Percentiles rank a stretch among this genome's conserved stretches.
phyloP scores from a whole-genome alignment of 805 yeast species.

The Schwanniomyces sp. region DNA sequence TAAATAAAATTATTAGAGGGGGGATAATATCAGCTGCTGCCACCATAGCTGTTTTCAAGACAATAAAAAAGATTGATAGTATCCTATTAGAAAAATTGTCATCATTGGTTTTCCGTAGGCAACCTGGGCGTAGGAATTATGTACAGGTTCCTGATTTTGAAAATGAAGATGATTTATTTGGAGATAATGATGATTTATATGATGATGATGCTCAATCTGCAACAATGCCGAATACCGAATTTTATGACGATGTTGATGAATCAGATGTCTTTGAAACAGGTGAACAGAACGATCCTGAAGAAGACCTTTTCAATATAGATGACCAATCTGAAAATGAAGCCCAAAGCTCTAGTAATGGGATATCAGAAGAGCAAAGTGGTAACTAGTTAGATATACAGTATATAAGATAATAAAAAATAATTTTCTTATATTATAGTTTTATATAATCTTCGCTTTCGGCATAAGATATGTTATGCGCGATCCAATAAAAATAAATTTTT shows the following conservation, averaged over 20 bases:
- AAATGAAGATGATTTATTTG: constrained; percentile 42
- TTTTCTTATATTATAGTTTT: too few species aligned
- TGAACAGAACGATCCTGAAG: constrained; percentile 10
- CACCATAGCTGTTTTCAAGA: constrained; percentile 30
- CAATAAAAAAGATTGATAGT: constrained; percentile 32
- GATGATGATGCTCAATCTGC: constrained; percentile 39
- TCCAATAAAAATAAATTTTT: too few species aligned
- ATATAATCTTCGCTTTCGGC: too few species aligned
- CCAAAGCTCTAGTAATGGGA: too few species aligned
- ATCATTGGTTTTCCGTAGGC: constrained; percentile 30
- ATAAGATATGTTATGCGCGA: too few species aligned
- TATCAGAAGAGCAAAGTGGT: not conserved
- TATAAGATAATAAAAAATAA: not conserved
- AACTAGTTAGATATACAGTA: not conserved
- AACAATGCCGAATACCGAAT: constrained; percentile 14
- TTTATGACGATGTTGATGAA: constrained; percentile 10
- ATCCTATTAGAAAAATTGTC: constrained; percentile 30
- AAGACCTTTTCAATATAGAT: constrained; percentile 31
- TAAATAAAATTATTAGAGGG: constrained; percentile 57
- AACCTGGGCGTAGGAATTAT: constrained; percentile 40
- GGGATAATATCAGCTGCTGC: constrained; percentile 52
- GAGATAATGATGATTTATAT: constrained; percentile 38
- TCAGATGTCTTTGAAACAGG: not conserved
- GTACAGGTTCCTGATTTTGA: constrained; percentile 41
- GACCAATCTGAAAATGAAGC: constrained; percentile 15